Base-by-base conservation (phyloP, 2,329 filamentous ascomycete species). In the Cladosporium sp. region DNA sequence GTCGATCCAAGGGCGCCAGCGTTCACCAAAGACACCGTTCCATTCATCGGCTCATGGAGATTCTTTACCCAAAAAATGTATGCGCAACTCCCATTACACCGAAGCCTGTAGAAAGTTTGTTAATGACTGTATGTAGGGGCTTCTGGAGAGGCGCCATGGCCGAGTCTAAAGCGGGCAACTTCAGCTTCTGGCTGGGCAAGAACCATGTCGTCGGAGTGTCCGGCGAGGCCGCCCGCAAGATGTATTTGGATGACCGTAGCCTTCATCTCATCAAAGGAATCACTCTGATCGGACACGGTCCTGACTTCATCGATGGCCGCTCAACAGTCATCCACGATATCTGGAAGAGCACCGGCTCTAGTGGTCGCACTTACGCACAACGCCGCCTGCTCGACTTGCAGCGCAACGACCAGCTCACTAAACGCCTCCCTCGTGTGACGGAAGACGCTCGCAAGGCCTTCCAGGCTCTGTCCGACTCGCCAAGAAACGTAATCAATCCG, bases 171-270 rank as follows among this genome's bases (percentile, higher is more conserved):
- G 64, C 56, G n/a, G 66, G 66, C 21, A 65, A 66, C 30, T 68
- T 68, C 57, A 66, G 64, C 57, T 68, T 68, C 51, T 66, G 66
- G 64, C 62, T 64, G 25, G 66, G 66, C 60, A 66, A 63, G 39
- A 58, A 49, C 36, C 66, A 66, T 57, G 49, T 68, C 30, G 57
- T 68, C 11, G 66, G 66, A 25, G 48, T 68, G 28, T 63, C 61
- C 34, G 66, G 66, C 26, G 28, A 39, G 26, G 49, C 53, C 30
- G 64, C 66, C 59, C 66, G 66, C 36, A 68, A 66, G 36, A 65
- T 67, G 63, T 64, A 64, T 43, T 32, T 66, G 13, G 67, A 67
- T 32, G 36, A 68, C 32, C 63, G 63, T 3, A 23, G 21, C 21
- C 32, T 69, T 13, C 59, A 67, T 46, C 56, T 67, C 28, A 53